Evolutionary conservation across 2,329 filamentous ascomycete species (phyloP), one percentile per base, ranked within the genome.

Genomic region (Aspergillus nomiae): DNA sequence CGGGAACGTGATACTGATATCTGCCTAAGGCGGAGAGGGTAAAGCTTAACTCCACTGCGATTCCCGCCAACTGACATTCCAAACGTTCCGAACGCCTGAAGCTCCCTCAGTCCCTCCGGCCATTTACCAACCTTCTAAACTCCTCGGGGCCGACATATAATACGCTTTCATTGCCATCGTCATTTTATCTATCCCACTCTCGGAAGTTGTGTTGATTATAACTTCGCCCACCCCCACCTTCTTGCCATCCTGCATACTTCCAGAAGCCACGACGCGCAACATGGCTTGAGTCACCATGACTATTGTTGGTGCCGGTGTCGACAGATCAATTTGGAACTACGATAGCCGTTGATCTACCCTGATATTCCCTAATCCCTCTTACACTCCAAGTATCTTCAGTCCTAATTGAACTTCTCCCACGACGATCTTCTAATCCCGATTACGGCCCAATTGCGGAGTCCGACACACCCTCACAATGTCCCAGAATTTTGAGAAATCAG

Each of bases 401-500:
- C 61, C 14, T 46, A 58, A 57, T 55, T 55, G 28, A 59, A 24
- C 54, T 38, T 48, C 30, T 62, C 24, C 55, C 50, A 58, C 62
- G 55, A 58, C 51, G 50, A 19, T 58, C 64, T 64, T 61, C 57
- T 61, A 59, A 63, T 61, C 60, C 51, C 46, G 51, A 58, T 61
- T 56, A 46, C 63, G 59, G 61, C 63, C 59, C 54, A 64, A 65
- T 60, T 48, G 63, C 41, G 55, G 60, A 62, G 36, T 60, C 54
- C 34, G 55, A 63, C 36, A 46, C 58, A 34, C 53, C 34, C 61
- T 63, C 63, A 74, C 63, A 62, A 78, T 78, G 76, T 69, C 75
- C 51, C 66, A 69, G 83, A 94, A 92, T 63, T 98, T 98, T 78
- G 95, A 99, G 85, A 99, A 98, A 86, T 96, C 94, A 71, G 95